A percentile compares a stretch with the other conserved stretches of the same genome.
These are phyloP conservation scores for Torulaspora maleeae DNA, from an alignment of 805 yeast genomes.

Conservation along the genomic window DNA sequence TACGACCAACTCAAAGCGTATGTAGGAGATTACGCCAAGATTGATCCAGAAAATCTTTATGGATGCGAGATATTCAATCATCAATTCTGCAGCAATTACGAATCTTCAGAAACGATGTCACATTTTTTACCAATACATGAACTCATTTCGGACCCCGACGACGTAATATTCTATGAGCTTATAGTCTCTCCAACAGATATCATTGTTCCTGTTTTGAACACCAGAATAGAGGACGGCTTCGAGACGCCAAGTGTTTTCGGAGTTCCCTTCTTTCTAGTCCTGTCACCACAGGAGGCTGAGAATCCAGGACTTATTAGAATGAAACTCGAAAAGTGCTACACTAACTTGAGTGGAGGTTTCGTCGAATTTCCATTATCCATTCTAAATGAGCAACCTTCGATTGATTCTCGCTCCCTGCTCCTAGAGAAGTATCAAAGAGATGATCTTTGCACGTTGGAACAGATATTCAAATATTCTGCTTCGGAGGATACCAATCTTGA, in stretches of 20 bases:
- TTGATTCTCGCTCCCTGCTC: constrained; percentile 38
- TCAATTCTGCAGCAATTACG: constrained; percentile 67
- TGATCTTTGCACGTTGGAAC: constrained; percentile 22
- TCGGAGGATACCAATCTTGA: constrained; percentile 11
- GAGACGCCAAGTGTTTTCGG: constrained; percentile 54
- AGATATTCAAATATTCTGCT: constrained; percentile 16
- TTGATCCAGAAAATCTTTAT: constrained; percentile 39
- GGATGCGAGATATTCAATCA: constrained; percentile 62
- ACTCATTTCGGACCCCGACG: constrained; percentile 58
- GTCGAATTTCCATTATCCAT: constrained; percentile 27
- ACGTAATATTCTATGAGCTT: constrained; percentile 59
- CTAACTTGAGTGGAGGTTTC: constrained; percentile 45
- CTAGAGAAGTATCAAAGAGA: constrained; percentile 20
- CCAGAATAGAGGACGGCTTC: constrained; percentile 39
- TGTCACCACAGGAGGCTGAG: constrained; percentile 47
- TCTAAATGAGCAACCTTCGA: constrained; percentile 9
- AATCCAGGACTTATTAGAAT: constrained; percentile 55
- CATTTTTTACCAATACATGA: constrained; percentile 62
- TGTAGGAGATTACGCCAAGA: constrained; percentile 44
- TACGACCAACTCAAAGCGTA: constrained; percentile 59
- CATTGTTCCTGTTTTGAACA: constrained; percentile 58
- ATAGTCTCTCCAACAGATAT: constrained; percentile 41
- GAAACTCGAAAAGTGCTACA: constrained; percentile 49
- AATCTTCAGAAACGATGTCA: constrained; percentile 48
- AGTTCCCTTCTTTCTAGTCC: constrained; percentile 66